phyloP scores from a whole-genome alignment of 2,329 filamentous ascomycete species.

The Nakataea oryzae region DNA sequence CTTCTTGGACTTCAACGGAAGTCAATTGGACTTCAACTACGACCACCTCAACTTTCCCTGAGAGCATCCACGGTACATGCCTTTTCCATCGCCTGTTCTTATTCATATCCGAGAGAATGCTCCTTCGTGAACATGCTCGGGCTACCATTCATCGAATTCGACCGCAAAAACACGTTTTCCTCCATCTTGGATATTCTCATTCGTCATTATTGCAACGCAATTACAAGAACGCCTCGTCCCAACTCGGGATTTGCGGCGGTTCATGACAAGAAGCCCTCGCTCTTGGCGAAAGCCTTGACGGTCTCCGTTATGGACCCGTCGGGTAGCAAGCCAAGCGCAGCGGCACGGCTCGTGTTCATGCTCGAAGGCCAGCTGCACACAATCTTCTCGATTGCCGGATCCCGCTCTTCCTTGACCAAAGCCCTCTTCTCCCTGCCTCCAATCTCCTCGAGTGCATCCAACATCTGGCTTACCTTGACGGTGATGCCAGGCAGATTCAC shows the following conservation, averaged over 20 bases:
- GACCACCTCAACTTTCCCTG: neutral
- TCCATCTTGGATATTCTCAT: neutral
- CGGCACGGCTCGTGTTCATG: neutral
- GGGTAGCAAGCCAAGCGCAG: neutral
- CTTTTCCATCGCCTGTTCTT: too few species aligned
- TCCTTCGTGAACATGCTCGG: too few species aligned
- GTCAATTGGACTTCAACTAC: neutral
- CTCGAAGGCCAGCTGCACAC: neutral
- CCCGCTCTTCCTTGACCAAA: slow-evolving; percentile 34
- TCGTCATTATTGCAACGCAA: neutral
- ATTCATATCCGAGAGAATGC: too few species aligned
- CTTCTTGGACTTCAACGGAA: neutral
- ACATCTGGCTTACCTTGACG: slow-evolving; percentile 37
- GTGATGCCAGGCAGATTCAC: slow-evolving; percentile 37
- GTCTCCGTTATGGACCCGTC: neutral
- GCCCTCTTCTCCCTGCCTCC: slow-evolving; percentile 32
- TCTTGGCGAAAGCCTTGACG: neutral
- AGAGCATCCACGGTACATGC: neutral
- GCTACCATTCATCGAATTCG: too few species aligned
- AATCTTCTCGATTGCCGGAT: neutral
- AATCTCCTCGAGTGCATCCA: slow-evolving; percentile 35
- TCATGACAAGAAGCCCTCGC: neutral
- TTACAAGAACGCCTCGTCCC: neutral
- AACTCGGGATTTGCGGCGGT: neutral
- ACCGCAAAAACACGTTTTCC: too few species aligned